phyloP scores from a whole-genome alignment of 495 filamentous ascomycete genomes.

The Daldinia caldariorum region DNA sequence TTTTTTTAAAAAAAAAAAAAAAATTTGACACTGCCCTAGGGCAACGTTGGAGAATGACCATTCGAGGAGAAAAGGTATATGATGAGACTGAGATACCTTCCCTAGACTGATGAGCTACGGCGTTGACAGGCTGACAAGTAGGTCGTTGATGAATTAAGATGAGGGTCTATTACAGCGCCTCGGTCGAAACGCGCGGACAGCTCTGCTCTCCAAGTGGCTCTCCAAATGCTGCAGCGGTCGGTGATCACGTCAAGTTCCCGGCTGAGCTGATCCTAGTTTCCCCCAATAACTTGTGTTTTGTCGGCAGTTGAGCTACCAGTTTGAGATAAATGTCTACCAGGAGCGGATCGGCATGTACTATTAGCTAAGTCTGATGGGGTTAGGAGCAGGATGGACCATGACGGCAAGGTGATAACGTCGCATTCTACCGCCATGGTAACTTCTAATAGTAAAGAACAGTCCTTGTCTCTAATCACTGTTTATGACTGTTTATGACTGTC shows the following conservation, averaged over 20 bases:
- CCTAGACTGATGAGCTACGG: neutral
- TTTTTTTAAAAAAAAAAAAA: no score
- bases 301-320: slow-evolving; percentile 40
- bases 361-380: slow-evolving; percentile 7
- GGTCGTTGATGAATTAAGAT: slow-evolving; percentile 11
- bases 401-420: slow-evolving; percentile 36
- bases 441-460: slow-evolving; percentile 22
- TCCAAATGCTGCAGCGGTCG: slow-evolving; percentile 7
- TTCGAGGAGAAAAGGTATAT: slow-evolving; percentile 7
- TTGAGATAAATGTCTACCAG: slow-evolving; percentile 30
- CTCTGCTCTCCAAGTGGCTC: slow-evolving; percentile 6
- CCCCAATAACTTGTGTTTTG: slow-evolving; percentile 19
- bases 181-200: neutral
- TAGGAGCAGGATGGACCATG: slow-evolving; percentile 36
- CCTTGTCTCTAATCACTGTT: slow-evolving; percentile 36
- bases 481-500: slow-evolving; percentile 37
- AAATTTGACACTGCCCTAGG: neutral
- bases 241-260: slow-evolving; percentile 2
- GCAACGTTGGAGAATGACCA: slow-evolving; percentile 8
- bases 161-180: slow-evolving; percentile 16
- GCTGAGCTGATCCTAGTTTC: slow-evolving; percentile 16
- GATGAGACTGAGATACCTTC: slow-evolving; percentile 22
- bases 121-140: neutral
- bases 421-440: slow-evolving; percentile 23
- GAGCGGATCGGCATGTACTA: slow-evolving; percentile 26